Percentiles rank a stretch among this genome's conserved stretches.
Evolutionary conservation across 192 early-diverging fungal species (phyloP).

Genomic region (Mortierella hygrophila): DNA sequence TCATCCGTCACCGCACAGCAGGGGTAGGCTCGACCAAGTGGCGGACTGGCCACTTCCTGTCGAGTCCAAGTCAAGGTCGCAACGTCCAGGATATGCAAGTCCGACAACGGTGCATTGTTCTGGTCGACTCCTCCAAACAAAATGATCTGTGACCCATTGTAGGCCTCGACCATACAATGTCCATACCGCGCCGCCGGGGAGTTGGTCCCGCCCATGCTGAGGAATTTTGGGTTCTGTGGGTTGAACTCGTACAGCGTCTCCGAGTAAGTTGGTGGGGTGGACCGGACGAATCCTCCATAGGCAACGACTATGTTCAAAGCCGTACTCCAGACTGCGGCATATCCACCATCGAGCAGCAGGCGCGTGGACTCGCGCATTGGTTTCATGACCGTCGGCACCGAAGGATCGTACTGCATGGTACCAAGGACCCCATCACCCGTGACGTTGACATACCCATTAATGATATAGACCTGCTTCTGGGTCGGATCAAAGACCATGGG

Average conservation of each 20-base stretch:
- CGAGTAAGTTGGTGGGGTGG: neutral
- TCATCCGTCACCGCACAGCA: constrained; percentile 26
- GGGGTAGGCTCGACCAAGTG: neutral
- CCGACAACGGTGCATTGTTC: neutral
- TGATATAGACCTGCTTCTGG: constrained; percentile 5
- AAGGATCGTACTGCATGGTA: neutral
- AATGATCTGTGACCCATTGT: constrained; percentile 20
- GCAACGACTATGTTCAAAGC: neutral
- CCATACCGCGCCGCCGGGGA: neutral
- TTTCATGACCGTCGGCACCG: neutral
- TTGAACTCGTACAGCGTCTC: neutral
- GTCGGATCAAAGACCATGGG: constrained; percentile 10
- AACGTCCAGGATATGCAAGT: constrained; percentile 24
- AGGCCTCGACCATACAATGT: constrained; percentile 3
- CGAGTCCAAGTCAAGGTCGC: constrained; percentile 20
- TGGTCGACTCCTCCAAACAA: constrained; percentile 22
- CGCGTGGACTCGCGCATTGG: neutral
- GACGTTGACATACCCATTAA: constrained; percentile 4
- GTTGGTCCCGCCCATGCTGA: neutral
- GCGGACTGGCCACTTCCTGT: neutral
- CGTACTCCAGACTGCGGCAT: constrained; percentile 8
- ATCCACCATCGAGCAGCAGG: neutral
- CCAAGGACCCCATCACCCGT: neutral
- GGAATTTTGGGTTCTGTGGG: neutral
- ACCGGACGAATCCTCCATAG: neutral